Percentiles rank a stretch among this genome's conserved stretches.
Conservation (phyloP, 2,329 filamentous ascomycete genomes). For the Phaeophleospora eucalypticola region DNA sequence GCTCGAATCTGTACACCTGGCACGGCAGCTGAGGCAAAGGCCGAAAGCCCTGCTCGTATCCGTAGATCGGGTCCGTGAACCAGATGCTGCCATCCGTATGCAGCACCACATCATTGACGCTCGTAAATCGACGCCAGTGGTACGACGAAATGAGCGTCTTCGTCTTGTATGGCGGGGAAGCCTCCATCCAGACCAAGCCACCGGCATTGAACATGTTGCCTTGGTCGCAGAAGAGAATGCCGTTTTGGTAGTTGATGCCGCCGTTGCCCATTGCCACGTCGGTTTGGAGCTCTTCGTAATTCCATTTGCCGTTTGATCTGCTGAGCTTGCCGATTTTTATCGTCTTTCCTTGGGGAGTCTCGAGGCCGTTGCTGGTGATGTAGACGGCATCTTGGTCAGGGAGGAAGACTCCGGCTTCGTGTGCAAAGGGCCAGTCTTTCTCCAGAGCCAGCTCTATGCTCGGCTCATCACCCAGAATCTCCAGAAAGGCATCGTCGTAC, state of each 20-base stretch:
- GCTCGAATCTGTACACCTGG: conserved; percentile 53
- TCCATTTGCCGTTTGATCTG: conserved; percentile 35
- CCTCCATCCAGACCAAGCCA: conserved; percentile 25
- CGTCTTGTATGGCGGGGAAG: conserved; percentile 21
- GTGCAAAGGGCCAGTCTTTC: conserved; percentile 30
- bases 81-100: conserved; percentile 55
- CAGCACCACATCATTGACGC: conserved; percentile 56
- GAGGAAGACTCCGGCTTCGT: conserved; percentile 39
- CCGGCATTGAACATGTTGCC: conserved; percentile 22
- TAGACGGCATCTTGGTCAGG: conserved; percentile 37
- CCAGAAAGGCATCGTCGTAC: conserved; percentile 26
- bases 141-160: conserved; percentile 53
- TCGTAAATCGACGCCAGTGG: conserved; percentile 58
- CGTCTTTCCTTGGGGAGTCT: conserved; percentile 9
- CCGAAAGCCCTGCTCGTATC: conserved; percentile 56
- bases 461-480: conserved; percentile 23
- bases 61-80: conserved; percentile 61
- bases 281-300: conserved; percentile 36
- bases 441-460: conserved; percentile 21
- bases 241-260: conserved; percentile 44
- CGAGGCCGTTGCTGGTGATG: conserved; percentile 38
- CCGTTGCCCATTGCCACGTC: conserved; percentile 47
- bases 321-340: conserved; percentile 28
- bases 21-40: conserved; percentile 50
- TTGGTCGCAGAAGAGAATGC: conserved; percentile 33